phyloP scores from a whole-genome alignment of 345 rosid species.

The Hirschfeldia incana region DNA sequence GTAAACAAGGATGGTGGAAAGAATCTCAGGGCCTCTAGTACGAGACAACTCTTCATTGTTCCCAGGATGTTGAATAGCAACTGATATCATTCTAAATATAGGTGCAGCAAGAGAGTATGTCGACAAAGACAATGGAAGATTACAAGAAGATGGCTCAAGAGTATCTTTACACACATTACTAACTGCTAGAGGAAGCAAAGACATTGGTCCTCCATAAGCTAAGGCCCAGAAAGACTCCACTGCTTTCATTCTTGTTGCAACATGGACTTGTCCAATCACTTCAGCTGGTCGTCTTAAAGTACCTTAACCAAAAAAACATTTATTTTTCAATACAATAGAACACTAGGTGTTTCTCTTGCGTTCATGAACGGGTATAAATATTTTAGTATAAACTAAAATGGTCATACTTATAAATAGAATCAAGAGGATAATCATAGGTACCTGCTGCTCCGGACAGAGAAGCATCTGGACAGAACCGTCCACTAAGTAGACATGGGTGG shows the following conservation, averaged over 20 bases:
- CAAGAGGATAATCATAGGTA: slow-evolving; percentile 32
- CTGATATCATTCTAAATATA: slow-evolving; percentile 72
- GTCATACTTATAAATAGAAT: too few relatives aligned
- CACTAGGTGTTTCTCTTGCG: neutral
- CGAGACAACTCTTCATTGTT: slow-evolving; percentile 83
- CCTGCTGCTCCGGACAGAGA: slow-evolving; percentile 91
- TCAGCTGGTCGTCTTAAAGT: slow-evolving; percentile 83
- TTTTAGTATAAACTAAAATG: too few relatives aligned
- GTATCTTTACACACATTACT: slow-evolving; percentile 62
- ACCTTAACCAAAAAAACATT: slow-evolving; percentile 47
- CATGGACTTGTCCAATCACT: slow-evolving; percentile 96
- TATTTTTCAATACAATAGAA: too few relatives aligned
- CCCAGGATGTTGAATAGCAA: slow-evolving; percentile 77
- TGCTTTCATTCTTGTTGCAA: slow-evolving; percentile 80
- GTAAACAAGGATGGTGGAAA: slow-evolving; percentile 70
- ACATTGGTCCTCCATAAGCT: slow-evolving; percentile 96
- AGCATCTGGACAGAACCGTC: slow-evolving; percentile 96
- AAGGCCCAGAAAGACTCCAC: slow-evolving; percentile 93
- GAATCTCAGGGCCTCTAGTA: slow-evolving; percentile 77
- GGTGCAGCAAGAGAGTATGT: slow-evolving; percentile 81
- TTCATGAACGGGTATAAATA: too few relatives aligned
- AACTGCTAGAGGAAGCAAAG: slow-evolving; percentile 81
- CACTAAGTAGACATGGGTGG: slow-evolving; percentile 81
- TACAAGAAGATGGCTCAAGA: slow-evolving; percentile 63
- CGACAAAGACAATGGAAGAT: slow-evolving; percentile 51